A percentile compares a stretch with the other conserved stretches of the same genome.
Evolutionary conservation across 1,284 basidiomycete species (phyloP).

Genomic region (Apiotrichum gamsii): DNA sequence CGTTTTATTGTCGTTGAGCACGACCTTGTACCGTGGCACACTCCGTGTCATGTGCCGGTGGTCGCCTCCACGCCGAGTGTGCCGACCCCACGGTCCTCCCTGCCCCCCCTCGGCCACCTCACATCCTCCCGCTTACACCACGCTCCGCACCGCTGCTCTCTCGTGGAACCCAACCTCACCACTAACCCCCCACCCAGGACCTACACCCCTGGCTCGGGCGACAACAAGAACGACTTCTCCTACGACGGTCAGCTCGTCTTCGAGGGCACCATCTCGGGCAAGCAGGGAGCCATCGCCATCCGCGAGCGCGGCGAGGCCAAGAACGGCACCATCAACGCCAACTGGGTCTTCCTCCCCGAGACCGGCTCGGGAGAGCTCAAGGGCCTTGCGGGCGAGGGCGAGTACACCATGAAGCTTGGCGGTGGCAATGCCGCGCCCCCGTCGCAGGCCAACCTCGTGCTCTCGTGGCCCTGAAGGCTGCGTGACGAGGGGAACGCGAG

Average conservation of each 20-base stretch:
- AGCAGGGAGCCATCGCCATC: constrained; percentile 5
- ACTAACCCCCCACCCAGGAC: neutral
- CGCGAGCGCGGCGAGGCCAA: constrained; percentile 1
- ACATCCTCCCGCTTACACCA: neutral
- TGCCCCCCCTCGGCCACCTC: neutral
- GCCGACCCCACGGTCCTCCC: neutral
- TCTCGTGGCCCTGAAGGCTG: neutral
- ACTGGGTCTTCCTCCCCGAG: constrained; percentile 3
- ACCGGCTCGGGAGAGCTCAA: constrained; percentile 4
- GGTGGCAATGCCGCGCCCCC: no score
- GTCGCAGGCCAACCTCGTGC: neutral
- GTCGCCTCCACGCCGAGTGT: no score
- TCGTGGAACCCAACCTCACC: no score
- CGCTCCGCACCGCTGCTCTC: no score
- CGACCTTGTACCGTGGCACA: no score
- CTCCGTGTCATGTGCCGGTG: no score
- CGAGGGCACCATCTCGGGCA: constrained; percentile 8
- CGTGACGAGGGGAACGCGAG: no score
- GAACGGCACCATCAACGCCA: neutral
- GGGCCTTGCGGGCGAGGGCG: constrained; percentile 3
- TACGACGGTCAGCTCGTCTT: constrained; percentile 8
- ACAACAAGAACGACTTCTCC: neutral
- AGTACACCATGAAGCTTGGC: no score
- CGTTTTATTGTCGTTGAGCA: no score
- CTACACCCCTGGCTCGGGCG: neutral